Percentiles rank a stretch among this genome's conserved stretches.
Evolutionary conservation across 805 yeast species (phyloP).

Genomic region (Wickerhamomyces subpelliculosus): DNA sequence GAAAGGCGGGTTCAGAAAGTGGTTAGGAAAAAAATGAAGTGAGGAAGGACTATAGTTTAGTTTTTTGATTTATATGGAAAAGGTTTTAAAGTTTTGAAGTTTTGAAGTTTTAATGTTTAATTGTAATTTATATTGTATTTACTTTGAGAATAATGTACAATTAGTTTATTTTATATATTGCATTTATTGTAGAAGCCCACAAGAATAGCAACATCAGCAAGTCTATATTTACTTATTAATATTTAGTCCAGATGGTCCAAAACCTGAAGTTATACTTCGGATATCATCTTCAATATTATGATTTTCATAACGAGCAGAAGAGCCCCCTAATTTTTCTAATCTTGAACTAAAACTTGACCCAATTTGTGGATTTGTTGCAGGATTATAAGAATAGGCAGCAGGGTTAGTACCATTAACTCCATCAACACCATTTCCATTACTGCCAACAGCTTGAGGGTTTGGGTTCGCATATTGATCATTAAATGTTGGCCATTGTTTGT

Average conservation of each 20-base stretch:
- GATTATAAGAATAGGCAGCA: slow-evolving; percentile 16
- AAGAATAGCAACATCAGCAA: too few relatives aligned
- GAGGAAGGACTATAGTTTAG: not conserved
- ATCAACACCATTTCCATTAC: not conserved
- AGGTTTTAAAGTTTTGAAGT: too few relatives aligned
- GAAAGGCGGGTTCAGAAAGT: slow-evolving; percentile 3
- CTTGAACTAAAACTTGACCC: slow-evolving; percentile 30
- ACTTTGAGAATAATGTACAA: too few relatives aligned
- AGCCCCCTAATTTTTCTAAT: slow-evolving; percentile 22
- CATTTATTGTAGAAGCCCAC: too few relatives aligned
- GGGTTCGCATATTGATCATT: slow-evolving; percentile 10
- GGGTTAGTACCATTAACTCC: not conserved
- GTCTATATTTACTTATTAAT: too few relatives aligned
- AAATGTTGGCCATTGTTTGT: slow-evolving; percentile 20
- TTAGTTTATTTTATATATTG: too few relatives aligned
- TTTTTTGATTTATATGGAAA: not conserved
- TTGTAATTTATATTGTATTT: too few relatives aligned
- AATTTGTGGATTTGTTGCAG: slow-evolving; percentile 11
- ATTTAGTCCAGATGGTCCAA: slow-evolving; percentile 5
- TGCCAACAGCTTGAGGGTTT: not conserved
- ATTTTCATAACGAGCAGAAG: slow-evolving; percentile 14
- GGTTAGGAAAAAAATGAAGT: slow-evolving; percentile 4
- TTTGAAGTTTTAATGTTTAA: too few relatives aligned
- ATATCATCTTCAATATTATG: slow-evolving; percentile 15
- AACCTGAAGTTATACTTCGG: slow-evolving; percentile 9